A percentile compares a stretch with the other conserved stretches of the same genome.
phyloP scores from a whole-genome alignment of 2,329 filamentous ascomycete genomes.

The Scytalidium sp. region DNA sequence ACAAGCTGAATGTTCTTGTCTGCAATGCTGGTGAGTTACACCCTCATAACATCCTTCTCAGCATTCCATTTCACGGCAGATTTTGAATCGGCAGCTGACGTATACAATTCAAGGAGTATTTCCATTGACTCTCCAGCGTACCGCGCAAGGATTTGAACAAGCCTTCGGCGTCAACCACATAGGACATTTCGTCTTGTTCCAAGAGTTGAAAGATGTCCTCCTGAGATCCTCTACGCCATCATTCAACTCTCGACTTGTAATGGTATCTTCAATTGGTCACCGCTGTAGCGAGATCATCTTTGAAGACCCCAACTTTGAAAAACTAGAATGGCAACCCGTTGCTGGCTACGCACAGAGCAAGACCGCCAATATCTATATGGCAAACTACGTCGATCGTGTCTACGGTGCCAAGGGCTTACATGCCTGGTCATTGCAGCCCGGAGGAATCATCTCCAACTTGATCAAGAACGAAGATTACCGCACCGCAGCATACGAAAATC shows the following conservation, averaged over 20 bases:
- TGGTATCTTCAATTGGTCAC: conserved; percentile 41
- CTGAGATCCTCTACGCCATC: conserved; percentile 32
- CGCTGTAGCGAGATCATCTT: conserved; percentile 38
- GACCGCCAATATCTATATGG: conserved; percentile 41
- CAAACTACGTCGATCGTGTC: conserved; percentile 41
- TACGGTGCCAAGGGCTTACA: conserved; percentile 37
- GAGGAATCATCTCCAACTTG: conserved; percentile 17
- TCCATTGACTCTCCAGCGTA: conserved; percentile 26
- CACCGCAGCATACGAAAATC: not conserved
- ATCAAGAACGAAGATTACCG: not conserved
- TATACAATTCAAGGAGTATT: not conserved
- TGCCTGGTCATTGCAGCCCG: conserved; percentile 39
- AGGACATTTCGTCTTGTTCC: conserved; percentile 50
- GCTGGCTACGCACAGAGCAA: conserved; percentile 40
- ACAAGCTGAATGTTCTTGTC: conserved; percentile 28
- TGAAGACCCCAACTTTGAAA: conserved; percentile 9
- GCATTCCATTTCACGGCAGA: too few species aligned
- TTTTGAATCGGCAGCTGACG: not conserved
- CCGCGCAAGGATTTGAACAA: conserved; percentile 43
- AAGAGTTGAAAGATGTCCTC: conserved; percentile 42
- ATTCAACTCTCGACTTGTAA: conserved; percentile 44
- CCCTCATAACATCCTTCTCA: too few species aligned
- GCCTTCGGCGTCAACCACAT: conserved; percentile 53
- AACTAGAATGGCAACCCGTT: conserved; percentile 27
- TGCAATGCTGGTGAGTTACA: conserved; percentile 19